Evolutionary conservation across 2,329 filamentous ascomycete species (phyloP), one percentile per base, ranked within the genome.

Genomic region (Plectosphaerella sp.): DNA sequence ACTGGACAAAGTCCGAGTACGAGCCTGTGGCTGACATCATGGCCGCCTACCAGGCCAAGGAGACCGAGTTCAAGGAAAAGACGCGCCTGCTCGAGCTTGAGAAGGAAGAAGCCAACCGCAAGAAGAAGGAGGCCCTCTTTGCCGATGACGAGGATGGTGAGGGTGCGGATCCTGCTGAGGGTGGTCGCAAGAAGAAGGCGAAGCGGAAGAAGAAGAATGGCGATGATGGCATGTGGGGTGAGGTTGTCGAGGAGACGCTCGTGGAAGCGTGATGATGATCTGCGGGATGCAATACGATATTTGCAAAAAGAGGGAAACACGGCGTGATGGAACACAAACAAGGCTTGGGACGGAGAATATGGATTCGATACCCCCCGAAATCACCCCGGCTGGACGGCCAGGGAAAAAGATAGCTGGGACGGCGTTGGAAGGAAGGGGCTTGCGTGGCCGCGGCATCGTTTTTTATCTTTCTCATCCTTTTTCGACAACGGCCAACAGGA

Each of bases 11-110:
- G 47, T 63, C 72, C 48, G 75, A 79, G 64, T 80, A 82, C 59
- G 77, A 80, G 60, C 72, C 76, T 42, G 75, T 83, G 18, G 80
- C 77, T 61, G 72, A 69, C 47, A 80, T 84, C 57, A 72, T 80
- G 58, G 79, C 75, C 10, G 82, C 84, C 64, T 76, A 77, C 62
- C 74, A 71, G 53, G 72, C 69, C 55, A 68, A 68, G 36, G 68
- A 73, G 56, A 73, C 75, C 60, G 67, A 71, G 48, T 75, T 74
- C 47, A 72, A 75, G 59, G 72, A 71, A 1, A 70, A 73, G 60
- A 66, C 71, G 59, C 71, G 69, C 56, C 70, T 64, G 48, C 61
- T 69, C 50, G 70, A 67, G 35, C 76, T 76, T 58, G 75, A 77
- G 59, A 73, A 73, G 60, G 74, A 71, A 16, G 76, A 77, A 59